Evolutionary conservation across 768 basidiomycete species (phyloP).

Genomic region (Boletus subparvulus): DNA sequence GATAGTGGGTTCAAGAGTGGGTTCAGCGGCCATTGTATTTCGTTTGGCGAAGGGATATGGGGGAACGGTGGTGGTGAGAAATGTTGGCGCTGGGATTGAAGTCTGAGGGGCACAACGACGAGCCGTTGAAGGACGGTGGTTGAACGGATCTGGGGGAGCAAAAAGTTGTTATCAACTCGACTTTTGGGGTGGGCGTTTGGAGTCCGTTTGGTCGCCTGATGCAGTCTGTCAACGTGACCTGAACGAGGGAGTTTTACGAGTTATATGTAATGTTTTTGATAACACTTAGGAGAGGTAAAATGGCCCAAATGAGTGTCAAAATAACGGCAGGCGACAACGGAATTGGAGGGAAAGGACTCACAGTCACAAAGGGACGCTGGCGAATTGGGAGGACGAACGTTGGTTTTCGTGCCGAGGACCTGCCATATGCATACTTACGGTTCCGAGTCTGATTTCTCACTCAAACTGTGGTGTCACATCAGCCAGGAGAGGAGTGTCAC

Average conservation of each 20-base stretch:
- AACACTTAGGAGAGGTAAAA: background rate
- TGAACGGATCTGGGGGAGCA: constrained; percentile 6
- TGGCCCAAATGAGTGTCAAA: background rate
- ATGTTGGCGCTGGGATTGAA: background rate
- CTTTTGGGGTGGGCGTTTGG: background rate
- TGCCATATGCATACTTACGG: constrained; percentile 12
- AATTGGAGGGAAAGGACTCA: constrained; percentile 13
- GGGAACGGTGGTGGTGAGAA: constrained; percentile 7
- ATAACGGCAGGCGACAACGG: constrained; percentile 20
- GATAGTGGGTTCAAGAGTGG: constrained; percentile 12
- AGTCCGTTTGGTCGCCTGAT: background rate
- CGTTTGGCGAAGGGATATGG: background rate
- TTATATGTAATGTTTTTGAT: constrained; percentile 9
- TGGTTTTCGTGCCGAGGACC: constrained; percentile 15
- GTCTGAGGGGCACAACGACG: background rate
- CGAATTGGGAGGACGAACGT: constrained; percentile 30
- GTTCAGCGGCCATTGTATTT: constrained; percentile 23
- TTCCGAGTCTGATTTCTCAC: constrained; percentile 13
- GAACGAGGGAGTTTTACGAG: background rate
- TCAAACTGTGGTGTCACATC: background rate
- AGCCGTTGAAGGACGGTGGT: constrained; percentile 12
- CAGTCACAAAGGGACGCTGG: constrained; percentile 6
- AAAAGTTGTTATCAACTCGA: background rate
- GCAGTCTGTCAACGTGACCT: constrained; percentile 3
- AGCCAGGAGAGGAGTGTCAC: constrained; percentile 2